Base-by-base conservation (phyloP, 371 early-diverging fungal genomes). In the Apophysomyces elegans region DNA sequence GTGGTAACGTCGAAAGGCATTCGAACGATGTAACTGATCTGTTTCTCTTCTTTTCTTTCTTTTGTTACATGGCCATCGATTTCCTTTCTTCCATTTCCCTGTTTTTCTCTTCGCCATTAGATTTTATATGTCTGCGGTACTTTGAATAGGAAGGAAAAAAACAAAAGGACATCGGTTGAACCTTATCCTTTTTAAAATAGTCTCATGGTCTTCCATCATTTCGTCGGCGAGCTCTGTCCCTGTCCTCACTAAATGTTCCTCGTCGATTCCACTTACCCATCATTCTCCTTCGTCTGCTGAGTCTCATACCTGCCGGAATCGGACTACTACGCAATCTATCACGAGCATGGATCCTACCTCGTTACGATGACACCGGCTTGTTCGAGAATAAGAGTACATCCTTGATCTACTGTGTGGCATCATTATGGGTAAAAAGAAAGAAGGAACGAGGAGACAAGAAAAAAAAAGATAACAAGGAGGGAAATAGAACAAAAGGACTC, bases 361-460 rank as follows among this genome's bases (percentile, higher is more conserved):
- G 60, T 32, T 66, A 69, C 37, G 82, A 85, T 67, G 73, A 75
- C 14, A 76, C 84, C 13, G 75, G 77, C 9, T 46, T 85, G 36
- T 80, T 86, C 62, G 74, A 77, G 37, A 76, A 80, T 63, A 86
- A 83, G 64, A 88, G 86, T 63, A 82, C 87, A 1, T 79, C 81
- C 5, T 65, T 86, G 26, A 83, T 84, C 12, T 86, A 84, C 59
- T 77, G 77, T 58, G 81, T 87, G 5, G 87, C 86, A 41, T 67
- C 81, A n/a, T 68, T 86, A 50, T 87, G 89, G 87, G 89, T 87
- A 77, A 71, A 66, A 64, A 18, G 13, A n/a, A 7, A 18, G 12
- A n/a, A 7, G 7, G 56, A 26, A 26, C 32, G 32, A 26, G 32
- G 32, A 26, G 32, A 26, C 32, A 26, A 26, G 8, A 0, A 13